phyloP scores from a whole-genome alignment of 2,329 filamentous ascomycete genomes.

The Aspergillus fischeri region DNA sequence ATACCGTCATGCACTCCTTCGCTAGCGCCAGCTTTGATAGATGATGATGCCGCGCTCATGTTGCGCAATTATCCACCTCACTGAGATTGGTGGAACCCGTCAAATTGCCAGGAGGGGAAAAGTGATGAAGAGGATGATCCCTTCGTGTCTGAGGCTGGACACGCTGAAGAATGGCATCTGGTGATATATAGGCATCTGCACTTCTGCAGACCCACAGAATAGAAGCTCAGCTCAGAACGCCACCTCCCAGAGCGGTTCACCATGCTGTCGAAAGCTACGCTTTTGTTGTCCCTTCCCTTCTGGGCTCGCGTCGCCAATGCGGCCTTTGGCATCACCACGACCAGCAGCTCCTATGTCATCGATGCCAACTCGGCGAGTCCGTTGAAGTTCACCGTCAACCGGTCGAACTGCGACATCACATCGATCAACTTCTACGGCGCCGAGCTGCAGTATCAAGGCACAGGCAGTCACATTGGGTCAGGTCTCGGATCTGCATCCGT shows the following conservation, averaged over 20 bases:
- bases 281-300: constrained; percentile 17
- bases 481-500: constrained; percentile 58
- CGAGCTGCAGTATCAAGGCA: constrained; percentile 54
- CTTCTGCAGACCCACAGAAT: neutral
- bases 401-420: constrained; percentile 59
- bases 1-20: neutral
- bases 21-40: neutral
- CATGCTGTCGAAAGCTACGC: constrained; percentile 17
- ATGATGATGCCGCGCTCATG: neutral
- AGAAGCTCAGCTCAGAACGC: neutral
- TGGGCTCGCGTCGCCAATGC: constrained; percentile 20
- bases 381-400: constrained; percentile 50
- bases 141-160: neutral
- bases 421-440: constrained; percentile 58
- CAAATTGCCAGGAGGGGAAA: constrained; percentile 2
- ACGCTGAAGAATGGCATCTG: neutral
- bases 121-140: neutral
- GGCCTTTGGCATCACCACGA: constrained; percentile 26
- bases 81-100: constrained; percentile 10
- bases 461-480: constrained; percentile 55
- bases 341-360: constrained; percentile 36
- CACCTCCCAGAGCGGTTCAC: neutral
- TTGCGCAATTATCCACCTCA: neutral
- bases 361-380: constrained; percentile 49
- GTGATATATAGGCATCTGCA: neutral